Percentiles rank a stretch among this genome's conserved stretches.
Conservation (phyloP, 495 filamentous ascomycete species). For the Trichoderma virens region DNA sequence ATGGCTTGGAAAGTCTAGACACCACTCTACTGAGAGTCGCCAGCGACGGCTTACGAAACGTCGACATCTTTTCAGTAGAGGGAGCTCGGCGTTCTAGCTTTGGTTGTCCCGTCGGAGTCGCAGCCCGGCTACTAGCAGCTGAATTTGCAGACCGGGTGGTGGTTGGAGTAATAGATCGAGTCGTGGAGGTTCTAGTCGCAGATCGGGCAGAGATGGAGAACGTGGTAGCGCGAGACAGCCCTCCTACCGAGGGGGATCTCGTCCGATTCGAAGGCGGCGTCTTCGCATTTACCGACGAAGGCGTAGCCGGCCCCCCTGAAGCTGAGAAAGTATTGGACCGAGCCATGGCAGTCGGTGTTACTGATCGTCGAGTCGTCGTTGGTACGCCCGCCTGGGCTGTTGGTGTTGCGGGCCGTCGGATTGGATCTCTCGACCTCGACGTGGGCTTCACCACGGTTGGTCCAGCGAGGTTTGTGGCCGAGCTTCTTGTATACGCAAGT, state of each 20-base stretch:
- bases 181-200: neutral
- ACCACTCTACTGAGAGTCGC: neutral
- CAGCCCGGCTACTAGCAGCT: neutral
- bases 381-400: neutral
- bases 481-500: slow-evolving; percentile 18
- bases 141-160: neutral
- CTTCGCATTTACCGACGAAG: neutral
- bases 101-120: neutral
- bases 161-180: neutral
- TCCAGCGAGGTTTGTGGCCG: slow-evolving; percentile 25
- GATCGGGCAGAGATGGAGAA: neutral
- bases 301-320: neutral
- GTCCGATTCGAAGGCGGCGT: neutral
- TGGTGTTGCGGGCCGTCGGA: slow-evolving; percentile 8
- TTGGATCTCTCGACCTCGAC: slow-evolving; percentile 4
- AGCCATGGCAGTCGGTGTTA: neutral
- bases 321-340: neutral
- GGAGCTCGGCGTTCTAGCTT: neutral
- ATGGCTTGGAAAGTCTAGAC: neutral
- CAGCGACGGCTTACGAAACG: neutral
- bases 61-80: neutral
- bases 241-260: neutral
- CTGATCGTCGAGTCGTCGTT: neutral
- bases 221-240: neutral
- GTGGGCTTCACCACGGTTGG: slow-evolving; percentile 33